Evolutionary conservation across 2,329 filamentous ascomycete species (phyloP), one percentile per base, ranked within the genome.

Genomic region (Trichoderma simmonsii): DNA sequence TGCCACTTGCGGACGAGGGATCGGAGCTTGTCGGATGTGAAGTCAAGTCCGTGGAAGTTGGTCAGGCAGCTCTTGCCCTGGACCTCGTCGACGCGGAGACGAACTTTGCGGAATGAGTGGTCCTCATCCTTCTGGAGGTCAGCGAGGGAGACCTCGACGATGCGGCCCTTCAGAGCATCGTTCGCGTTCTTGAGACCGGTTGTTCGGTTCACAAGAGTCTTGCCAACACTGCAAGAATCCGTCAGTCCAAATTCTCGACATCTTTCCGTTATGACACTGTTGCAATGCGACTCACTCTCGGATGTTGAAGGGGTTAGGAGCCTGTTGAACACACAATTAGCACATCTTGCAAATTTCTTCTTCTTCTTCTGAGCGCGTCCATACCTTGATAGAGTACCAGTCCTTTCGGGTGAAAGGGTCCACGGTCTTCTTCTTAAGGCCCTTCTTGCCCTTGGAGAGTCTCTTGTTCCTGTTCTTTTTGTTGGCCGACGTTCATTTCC

Each of bases 391-490:
- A 82, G 92, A 93, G 89, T 95, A 99, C 93, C 97, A 98, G 86
- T 98, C 96, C 91, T 99, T 99, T 85, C 95, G 93, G 82, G 95
- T 90, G 90, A 98, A 98, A 82, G 96, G 95, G 86, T 99, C 96
- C 81, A 92, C 88, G 82, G 95, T 95, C 89, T 95, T 95, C 95
- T 99, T 98, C 94, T 98, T 98, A 85, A 98, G 90, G 86, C 96
- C 95, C 92, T 99, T 99, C 94, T 98, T 99, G 89, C 96, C 96
- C 91, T 99, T 99, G 79, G 96, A 98, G 89, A 99, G 91, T 90
- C 96, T 94, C 94, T 99, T 99, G 92, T 99, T 99, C 93, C 92
- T 94, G 80, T 51, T 71, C 62, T 59, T 70, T 56, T 51, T 62
- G 67, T 61, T 70, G 57, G 67, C 57, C n/a, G 21, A 62, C 11